These are phyloP conservation scores for Mycena rebaudengoi DNA, from an alignment of 768 basidiomycete species.

Conservation along the genomic window DNA sequence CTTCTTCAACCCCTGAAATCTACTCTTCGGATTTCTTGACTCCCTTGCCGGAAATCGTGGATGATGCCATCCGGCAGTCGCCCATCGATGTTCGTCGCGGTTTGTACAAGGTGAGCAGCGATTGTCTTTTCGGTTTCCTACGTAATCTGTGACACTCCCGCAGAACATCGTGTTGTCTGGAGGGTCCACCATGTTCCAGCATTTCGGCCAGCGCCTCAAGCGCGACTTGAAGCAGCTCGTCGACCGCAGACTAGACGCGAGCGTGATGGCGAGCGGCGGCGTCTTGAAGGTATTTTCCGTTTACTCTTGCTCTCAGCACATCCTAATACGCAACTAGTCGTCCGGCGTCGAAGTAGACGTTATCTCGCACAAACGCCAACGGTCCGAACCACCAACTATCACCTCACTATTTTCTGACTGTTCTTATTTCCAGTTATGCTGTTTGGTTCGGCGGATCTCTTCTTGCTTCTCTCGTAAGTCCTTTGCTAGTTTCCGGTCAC, in stretches of 20 bases:
- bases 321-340: constrained; percentile 76
- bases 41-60: constrained; percentile 94
- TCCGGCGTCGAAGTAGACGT: constrained; percentile 98
- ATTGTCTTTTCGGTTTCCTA: not conserved
- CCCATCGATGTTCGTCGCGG: constrained; percentile 98
- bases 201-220: constrained; percentile 97
- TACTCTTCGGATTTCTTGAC: constrained; percentile 97
- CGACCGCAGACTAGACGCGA: constrained; percentile 86
- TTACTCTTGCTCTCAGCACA: not conserved
- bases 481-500: not conserved
- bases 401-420: not conserved
- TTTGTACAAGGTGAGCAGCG: constrained; percentile 80
- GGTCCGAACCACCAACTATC: constrained; percentile 52
- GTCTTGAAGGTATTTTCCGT: constrained; percentile 64
- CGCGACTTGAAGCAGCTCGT: constrained; percentile 95
- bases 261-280: constrained; percentile 77
- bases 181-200: constrained; percentile 99
- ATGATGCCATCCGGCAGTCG: constrained; percentile 93
- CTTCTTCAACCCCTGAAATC: constrained; percentile 99
- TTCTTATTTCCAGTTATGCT: constrained; percentile 88
- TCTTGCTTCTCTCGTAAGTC: constrained; percentile 86
- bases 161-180: constrained; percentile 98
- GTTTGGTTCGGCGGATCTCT: constrained; percentile 99
- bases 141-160: not conserved
- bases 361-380: constrained; percentile 97